Base-by-base conservation (phyloP, 2,329 filamentous ascomycete genomes). In the Kalmusia sp. region DNA sequence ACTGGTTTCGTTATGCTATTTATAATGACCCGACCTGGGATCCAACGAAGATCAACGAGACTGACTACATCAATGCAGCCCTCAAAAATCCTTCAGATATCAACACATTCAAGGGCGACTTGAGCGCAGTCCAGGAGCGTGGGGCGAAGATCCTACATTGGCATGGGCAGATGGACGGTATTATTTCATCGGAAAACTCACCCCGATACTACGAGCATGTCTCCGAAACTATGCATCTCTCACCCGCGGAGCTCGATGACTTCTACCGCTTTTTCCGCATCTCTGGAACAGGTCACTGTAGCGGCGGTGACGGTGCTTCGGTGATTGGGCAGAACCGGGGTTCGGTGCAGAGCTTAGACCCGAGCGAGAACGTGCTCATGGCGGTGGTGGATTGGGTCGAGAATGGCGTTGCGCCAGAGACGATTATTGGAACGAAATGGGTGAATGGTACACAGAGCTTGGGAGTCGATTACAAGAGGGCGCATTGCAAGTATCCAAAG, bases 251-350 rank as follows among this genome's bases (percentile, higher is more conserved):
- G 49, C 62, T 81, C 4, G 77, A 81, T 51, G 61, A 67, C 1
- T 81, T 80, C 54, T 79, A 82, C 58, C 76, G 82, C 41, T 79
- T 76, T 66, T 85, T 85, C 72, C 75, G 76, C 27, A 80, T 80
- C 65, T 79, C 65, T 52, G 84, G 82, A 6, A 81, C 83, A 72
- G 72, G 67, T 2, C 83, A 85, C 64, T 85, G 82, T 61, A 57
- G 54, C 27, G 76, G 77, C 5, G 83, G 83, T 6, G 70, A 68
- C 1, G 81, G 82, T 1, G 81, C 81, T 1, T 68, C 64, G 40
- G 64, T 55, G 6, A 70, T 76, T 33, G 73, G 73, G 2, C 70
- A 74, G 46, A 25, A 25, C 6, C 28, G 38, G n/a, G 35, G 34
- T 3, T 57, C 59, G 15, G 38, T 61, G 2, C 60, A 65, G 9